Evolutionary conservation across 176 grass and related monocot species (phyloP), one percentile per base, ranked within the genome.

Genomic region (Melocanna baccifera): DNA sequence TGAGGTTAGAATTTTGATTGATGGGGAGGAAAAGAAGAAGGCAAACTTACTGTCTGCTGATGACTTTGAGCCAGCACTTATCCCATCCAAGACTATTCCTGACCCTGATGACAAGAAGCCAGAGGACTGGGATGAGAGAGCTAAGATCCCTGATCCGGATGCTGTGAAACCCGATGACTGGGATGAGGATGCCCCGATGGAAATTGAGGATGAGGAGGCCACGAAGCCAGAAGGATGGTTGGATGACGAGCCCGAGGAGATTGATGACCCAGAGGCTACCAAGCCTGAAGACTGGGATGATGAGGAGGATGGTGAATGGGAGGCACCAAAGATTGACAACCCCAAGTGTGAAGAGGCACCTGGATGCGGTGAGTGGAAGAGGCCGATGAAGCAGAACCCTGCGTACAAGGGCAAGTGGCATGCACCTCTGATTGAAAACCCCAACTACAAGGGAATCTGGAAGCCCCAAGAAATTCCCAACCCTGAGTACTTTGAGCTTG

Each of bases 221-320:
- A 85, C 78, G 53, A 99, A 99, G 83, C 96, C 96, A 25, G 93
- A 94, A 71, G 96, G 96, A 41, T 99, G 96, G 96, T 47, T 99
- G 89, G 93, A 99, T 84, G 91, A 96, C 42, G 96, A 99, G 47
- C 96, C 93, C 14, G 96, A 96, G 73, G 96, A 99, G 82, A 89
- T 96, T 82, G 89, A 96, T 81, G 96, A 99, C 36, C 96, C 96
- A 5, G 93, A 96, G 76, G 86, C 96, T 53, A 15, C 66, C 62
- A 96, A 99, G 86, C 96, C 96, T 22, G 93, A 99, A 81, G 96
- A 99, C 34, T 99, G 96, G 96, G 96, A 99, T 62, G 96, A 99
- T 64, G 96, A 99, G 78, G 96, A 99, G 83, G 96, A 99, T 94
- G 96, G 96, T 8, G 88, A 89, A 79, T 99, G 96, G 96, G 96